A percentile compares a stretch with the other conserved stretches of the same genome.
Conservation (phyloP, 257 asterid species). For the Striga asiatica region DNA sequence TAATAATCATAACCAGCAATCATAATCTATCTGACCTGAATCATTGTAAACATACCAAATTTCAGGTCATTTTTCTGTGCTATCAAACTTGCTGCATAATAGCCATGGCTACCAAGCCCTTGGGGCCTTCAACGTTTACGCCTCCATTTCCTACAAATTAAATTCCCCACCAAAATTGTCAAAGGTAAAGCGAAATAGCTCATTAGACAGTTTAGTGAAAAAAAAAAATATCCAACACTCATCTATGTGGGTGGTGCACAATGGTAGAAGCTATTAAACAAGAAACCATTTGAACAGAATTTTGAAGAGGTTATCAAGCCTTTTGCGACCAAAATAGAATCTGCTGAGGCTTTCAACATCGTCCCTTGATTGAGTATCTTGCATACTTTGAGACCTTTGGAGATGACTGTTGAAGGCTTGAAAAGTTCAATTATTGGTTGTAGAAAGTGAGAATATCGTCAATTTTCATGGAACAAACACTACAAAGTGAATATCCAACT, state of each 20-base stretch:
- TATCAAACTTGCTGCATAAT: neutral
- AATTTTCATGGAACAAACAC: neutral
- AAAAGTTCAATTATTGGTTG: conserved; percentile 13
- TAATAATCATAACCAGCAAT: conserved; percentile 3
- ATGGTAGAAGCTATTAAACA: too few relatives aligned
- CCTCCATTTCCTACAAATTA: conserved; percentile 27
- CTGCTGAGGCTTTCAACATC: conserved; percentile 48
- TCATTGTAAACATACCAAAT: conserved; percentile 19
- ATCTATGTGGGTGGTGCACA: too few relatives aligned
- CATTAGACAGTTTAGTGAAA: too few relatives aligned
- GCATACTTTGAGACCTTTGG: conserved; percentile 27
- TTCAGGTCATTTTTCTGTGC: conserved; percentile 11
- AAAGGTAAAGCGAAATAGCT: neutral
- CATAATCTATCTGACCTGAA: conserved; percentile 10
- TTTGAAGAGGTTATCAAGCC: conserved; percentile 67
- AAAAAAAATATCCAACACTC: too few relatives aligned
- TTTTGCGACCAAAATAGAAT: conserved; percentile 58
- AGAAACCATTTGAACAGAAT: conserved; percentile 22
- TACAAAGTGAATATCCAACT: neutral
- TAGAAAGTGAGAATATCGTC: neutral
- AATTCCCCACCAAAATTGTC: conserved; percentile 1
- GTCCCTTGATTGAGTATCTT: conserved; percentile 27
- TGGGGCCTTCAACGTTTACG: conserved; percentile 11
- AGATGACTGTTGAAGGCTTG: conserved; percentile 38
- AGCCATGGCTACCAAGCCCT: conserved; percentile 5